Percentiles rank a stretch among this genome's conserved stretches.
Evolutionary conservation across 2,329 filamentous ascomycete genomes (phyloP).

Genomic region (Bisporella sp.): DNA sequence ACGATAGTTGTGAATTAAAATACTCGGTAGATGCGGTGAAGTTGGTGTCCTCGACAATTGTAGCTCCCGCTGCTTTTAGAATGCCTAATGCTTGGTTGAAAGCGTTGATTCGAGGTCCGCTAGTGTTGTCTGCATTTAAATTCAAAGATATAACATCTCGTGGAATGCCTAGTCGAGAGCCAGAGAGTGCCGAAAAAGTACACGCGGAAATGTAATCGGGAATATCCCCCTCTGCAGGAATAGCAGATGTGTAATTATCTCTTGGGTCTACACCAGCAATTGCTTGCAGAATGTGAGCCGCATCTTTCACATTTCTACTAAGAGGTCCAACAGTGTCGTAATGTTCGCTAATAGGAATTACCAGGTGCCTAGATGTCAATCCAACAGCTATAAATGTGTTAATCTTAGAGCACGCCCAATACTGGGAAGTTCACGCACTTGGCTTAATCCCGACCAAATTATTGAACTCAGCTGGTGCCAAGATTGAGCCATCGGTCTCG

Average conservation of each 20-base stretch:
- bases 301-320: conserved; percentile 21
- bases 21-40: conserved; percentile 45
- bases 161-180: conserved; percentile 56
- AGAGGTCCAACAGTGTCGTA: conserved; percentile 25
- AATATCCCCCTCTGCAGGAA: conserved; percentile 45
- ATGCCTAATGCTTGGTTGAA: conserved; percentile 47
- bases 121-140: conserved; percentile 28
- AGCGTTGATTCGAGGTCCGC: conserved; percentile 35
- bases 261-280: conserved; percentile 21
- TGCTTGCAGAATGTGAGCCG: conserved; percentile 22
- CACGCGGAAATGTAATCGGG: conserved; percentile 54
- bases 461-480: conserved; percentile 3
- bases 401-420: too few species aligned
- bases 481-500: conserved; percentile 7
- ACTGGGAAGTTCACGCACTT: too few species aligned
- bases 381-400: too few species aligned
- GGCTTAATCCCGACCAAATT: conserved; percentile 9
- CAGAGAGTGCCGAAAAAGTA: conserved; percentile 41
- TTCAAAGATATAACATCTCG: conserved; percentile 41
- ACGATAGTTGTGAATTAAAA: conserved; percentile 19
- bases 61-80: conserved; percentile 47
- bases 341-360: conserved; percentile 17
- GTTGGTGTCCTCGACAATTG: conserved; percentile 48
- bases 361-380: conserved; percentile 26
- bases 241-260: conserved; percentile 18